Percentiles rank a stretch among this genome's conserved stretches.
Conservation (phyloP, 768 basidiomycete genomes). For the Phylloporus rhodoxanthus region DNA sequence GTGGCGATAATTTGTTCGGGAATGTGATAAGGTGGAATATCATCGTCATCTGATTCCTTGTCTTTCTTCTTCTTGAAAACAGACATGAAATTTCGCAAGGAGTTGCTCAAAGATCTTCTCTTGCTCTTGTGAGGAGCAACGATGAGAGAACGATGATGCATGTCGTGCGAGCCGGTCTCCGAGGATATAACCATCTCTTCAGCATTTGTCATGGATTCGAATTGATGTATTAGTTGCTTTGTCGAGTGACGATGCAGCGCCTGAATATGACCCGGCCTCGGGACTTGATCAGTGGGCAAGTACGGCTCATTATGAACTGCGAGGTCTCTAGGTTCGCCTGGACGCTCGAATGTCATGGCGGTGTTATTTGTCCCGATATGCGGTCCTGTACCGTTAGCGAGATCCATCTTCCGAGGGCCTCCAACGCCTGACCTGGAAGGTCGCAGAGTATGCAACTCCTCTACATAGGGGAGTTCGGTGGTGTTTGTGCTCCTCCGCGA, state of each 20-base stretch:
- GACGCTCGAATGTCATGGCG: neutral
- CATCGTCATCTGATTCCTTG: slow-evolving; percentile 26
- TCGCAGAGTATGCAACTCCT: slow-evolving; percentile 1
- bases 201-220: slow-evolving; percentile 39
- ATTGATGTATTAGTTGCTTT: slow-evolving; percentile 49
- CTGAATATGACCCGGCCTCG: neutral
- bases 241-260: slow-evolving; percentile 36
- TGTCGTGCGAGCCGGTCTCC: slow-evolving; percentile 9
- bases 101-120: slow-evolving; percentile 51
- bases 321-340: neutral
- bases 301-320: neutral
- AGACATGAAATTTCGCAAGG: slow-evolving; percentile 56
- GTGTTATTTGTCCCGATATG: neutral
- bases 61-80: slow-evolving; percentile 49
- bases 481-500: slow-evolving; percentile 7
- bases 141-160: slow-evolving; percentile 13
- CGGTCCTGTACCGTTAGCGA: neutral
- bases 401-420: slow-evolving; percentile 19
- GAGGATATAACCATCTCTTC: slow-evolving; percentile 11
- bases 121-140: slow-evolving; percentile 36
- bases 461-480: slow-evolving; percentile 1
- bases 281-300: slow-evolving; percentile 2
- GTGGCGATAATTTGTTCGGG: slow-evolving; percentile 4
- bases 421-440: slow-evolving; percentile 10
- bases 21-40: slow-evolving; percentile 6